Base-by-base conservation (phyloP, 129 eudicot genomes). In the Dittrichia graveolens region DNA sequence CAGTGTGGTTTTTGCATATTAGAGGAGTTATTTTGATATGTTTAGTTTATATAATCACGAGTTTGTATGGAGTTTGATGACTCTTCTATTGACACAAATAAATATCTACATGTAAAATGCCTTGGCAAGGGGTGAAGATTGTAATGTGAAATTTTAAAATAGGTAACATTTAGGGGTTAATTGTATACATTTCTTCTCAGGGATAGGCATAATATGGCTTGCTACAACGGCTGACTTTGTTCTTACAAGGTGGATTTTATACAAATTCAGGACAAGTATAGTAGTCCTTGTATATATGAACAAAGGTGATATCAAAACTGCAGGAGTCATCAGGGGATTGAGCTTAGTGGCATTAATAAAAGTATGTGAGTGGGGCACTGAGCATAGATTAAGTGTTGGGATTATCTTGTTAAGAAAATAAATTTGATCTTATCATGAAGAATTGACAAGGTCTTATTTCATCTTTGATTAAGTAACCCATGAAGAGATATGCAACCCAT, bases 11-110 rank as follows among this genome's bases (percentile, higher is more conserved):
- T 18, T 7, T n/a, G 57, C n/a, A 50, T 50, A 24, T 50, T 50
- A 1, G 18, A 5, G 57, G 57, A n/a, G 57, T 50, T 50, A n/a
- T 5, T 4, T 50, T 50, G 24, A 50, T 50, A n/a, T n/a, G 8
- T 50, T 14, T 6, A 50, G 15, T 50, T 7, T 50, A 24, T 18
- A 50, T 50, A 14, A 50, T 50, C 8, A 50, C 15, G 57, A 14
- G 57, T n/a, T 50, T 50, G 18, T 6, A 50, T 18, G 57, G 57
- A 50, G 57, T 7, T 50, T 50, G 57, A 50, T 50, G 57, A 50
- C 56, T n/a, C 24, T 14, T 5, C 6, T 50, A 8, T 14, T 50
- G 24, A 50, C 15, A 50, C 24, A 7, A 50, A 5, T 50, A 50
- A n/a, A 14, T 5, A 0, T 50, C 9, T 50, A 14, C 6, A 50